Percentiles rank a stretch among this genome's conserved stretches.
Conservation (phyloP, 805 yeast species). For the Saccharomyces cerevisiae region DNA sequence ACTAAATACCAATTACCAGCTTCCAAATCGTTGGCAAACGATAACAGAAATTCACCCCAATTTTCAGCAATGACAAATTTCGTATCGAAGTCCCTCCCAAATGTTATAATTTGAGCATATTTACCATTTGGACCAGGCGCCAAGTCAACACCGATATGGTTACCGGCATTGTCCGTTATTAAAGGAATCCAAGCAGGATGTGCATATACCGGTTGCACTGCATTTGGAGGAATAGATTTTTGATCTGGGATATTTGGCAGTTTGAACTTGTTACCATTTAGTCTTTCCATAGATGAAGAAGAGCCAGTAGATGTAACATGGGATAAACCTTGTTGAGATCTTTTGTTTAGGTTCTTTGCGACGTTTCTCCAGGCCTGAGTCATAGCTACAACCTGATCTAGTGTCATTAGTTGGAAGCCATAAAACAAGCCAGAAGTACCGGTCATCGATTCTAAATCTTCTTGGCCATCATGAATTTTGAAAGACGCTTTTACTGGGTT, state of each 20-base stretch:
- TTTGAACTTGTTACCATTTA: constrained; percentile 29
- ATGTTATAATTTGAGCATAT: constrained; percentile 86
- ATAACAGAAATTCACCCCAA: constrained; percentile 81
- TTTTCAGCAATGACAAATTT: constrained; percentile 79
- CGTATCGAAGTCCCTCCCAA: constrained; percentile 90
- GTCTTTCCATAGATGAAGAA: background rate
- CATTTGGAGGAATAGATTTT: constrained; percentile 68
- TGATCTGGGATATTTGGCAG: constrained; percentile 42
- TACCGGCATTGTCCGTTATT: constrained; percentile 81
- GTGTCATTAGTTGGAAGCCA: constrained; percentile 69
- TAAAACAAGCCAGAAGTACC: constrained; percentile 67
- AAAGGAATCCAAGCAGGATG: constrained; percentile 89
- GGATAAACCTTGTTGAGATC: constrained; percentile 12
- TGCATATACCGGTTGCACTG: constrained; percentile 71
- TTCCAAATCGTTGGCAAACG: constrained; percentile 82
- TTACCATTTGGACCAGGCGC: constrained; percentile 71
- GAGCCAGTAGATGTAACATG: constrained; percentile 15
- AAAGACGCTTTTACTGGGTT: constrained; percentile 72
- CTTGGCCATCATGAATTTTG: constrained; percentile 87
- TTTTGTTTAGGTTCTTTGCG: constrained; percentile 36
- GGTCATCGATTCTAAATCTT: constrained; percentile 60
- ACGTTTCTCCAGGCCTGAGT: constrained; percentile 81
- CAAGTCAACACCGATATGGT: constrained; percentile 84
- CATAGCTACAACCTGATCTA: constrained; percentile 74
- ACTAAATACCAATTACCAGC: constrained; percentile 70